Base-by-base conservation (phyloP, 345 rosid species). In the Gossypium mustelinum region DNA sequence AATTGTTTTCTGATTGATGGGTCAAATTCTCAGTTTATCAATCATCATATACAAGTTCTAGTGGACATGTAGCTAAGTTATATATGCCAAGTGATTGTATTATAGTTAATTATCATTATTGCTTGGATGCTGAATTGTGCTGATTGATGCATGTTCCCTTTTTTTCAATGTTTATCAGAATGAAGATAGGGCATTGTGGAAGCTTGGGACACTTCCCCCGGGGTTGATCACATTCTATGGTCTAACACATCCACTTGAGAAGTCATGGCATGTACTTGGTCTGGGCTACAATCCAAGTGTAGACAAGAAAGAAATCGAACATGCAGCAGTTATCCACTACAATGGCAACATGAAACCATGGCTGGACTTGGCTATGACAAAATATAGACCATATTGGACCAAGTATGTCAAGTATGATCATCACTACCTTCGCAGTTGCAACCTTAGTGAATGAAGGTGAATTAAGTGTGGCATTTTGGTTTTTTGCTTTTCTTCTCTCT, bases 301-400 rank as follows among this genome's bases (percentile, higher is more conserved):
- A 22, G 94, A 84, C 77, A 84, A 82, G 57, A 82, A 85, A 52
- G 98, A 96, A 84, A 93, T 96, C 47, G 94, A 90, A 48, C 89
- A 79, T 59, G 99, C 99, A 57, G 97, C 98, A 16, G 99, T 96
- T 56, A 55, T 96, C 72, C 99, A 96, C 79, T 96, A 96, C 76
- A 96, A 96, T 52, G 99, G 98, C 77, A 96, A 96, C 85, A 96
- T 96, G 99, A 96, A 96, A 83, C 99, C 99, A 1, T 96, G 99
- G 99, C 85, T 96, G 71, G 99, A 96, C 86, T 78, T 96, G 68
- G 94, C 98, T 7, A 96, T 96, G 98, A 86, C 98, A 41, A 96
- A 90, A 74, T 96, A 96, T 73, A 87, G 98, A 67, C 75, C 89
- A 12, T 91, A 88, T 80, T 96, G 99, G 99, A 87, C 91, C 74